phyloP scores from a whole-genome alignment of 2,329 filamentous ascomycete species.

The Aschersonia sp. region DNA sequence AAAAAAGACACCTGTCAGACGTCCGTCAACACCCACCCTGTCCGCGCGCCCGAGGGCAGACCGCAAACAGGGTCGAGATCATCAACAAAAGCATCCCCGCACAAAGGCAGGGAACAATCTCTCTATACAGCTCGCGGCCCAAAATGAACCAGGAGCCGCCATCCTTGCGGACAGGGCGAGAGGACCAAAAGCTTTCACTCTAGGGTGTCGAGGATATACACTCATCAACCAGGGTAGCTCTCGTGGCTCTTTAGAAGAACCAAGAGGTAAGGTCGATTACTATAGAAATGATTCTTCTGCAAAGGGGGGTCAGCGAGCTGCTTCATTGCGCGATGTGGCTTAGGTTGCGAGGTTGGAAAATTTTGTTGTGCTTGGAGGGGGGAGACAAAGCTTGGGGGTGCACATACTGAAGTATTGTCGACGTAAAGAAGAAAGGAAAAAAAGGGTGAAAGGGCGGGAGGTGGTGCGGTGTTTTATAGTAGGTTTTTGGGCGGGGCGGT shows the following conservation, averaged over 20 bases:
- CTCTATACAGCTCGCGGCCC: constrained; percentile 50
- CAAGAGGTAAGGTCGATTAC: constrained; percentile 79
- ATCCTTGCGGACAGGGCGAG: constrained; percentile 47
- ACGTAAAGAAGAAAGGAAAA: constrained; percentile 40
- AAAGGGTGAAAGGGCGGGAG: constrained; percentile 19
- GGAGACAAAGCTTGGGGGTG: constrained; percentile 14
- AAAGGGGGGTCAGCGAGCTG: constrained; percentile 10
- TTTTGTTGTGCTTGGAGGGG: neutral
- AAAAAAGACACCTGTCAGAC: constrained; percentile 63
- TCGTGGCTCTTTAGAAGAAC: constrained; percentile 86
- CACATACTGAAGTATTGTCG: constrained; percentile 46
- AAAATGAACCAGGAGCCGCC: constrained; percentile 27
- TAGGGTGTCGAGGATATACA: constrained; percentile 71
- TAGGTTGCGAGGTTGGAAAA: no score
- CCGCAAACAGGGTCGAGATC: constrained; percentile 69
- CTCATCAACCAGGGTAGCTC: constrained; percentile 93
- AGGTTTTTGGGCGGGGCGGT: neutral
- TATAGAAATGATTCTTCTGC: constrained; percentile 93
- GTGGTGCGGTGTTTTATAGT: constrained; percentile 25
- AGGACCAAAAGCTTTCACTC: constrained; percentile 60
- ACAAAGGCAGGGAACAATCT: constrained; percentile 29
- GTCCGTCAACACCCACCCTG: constrained; percentile 74
- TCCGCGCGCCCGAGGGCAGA: constrained; percentile 61
- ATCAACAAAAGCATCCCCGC: constrained; percentile 38
- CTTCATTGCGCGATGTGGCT: no score